Evolutionary conservation across 768 basidiomycete species (phyloP).

Genomic region (Fomitopsis serialis): DNA sequence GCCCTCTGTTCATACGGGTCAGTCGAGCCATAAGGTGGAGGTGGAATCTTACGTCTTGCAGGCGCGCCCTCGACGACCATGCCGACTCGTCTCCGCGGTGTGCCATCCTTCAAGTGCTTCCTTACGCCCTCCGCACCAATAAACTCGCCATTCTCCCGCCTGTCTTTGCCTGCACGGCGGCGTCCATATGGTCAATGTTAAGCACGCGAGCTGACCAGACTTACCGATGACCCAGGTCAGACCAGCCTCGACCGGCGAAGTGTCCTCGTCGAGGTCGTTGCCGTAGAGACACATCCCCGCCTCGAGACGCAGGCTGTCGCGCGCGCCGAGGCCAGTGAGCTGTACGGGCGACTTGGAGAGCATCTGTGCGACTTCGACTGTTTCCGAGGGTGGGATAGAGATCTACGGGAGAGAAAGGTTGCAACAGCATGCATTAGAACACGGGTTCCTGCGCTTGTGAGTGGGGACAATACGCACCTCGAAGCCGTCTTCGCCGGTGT

Average conservation of each 20-base stretch:
- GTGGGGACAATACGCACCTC: conserved; percentile 48
- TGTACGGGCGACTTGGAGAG: conserved; percentile 66
- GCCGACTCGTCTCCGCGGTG: conserved; percentile 74
- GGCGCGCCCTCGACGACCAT: conserved; percentile 80
- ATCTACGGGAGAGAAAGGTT: conserved; percentile 59
- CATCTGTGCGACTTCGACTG: conserved; percentile 60
- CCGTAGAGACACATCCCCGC: conserved; percentile 98
- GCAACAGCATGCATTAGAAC: neutral
- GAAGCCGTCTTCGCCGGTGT: conserved; percentile 98
- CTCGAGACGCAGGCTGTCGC: conserved; percentile 92
- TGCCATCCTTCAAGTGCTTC: conserved; percentile 75
- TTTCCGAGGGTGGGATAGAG: conserved; percentile 77
- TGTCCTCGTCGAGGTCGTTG: conserved; percentile 84
- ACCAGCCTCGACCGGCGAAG: conserved; percentile 86
- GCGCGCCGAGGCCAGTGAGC: conserved; percentile 84
- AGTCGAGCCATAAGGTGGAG: conserved; percentile 3
- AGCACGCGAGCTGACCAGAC: conserved; percentile 14
- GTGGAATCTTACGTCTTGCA: conserved; percentile 60
- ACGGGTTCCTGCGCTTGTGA: neutral
- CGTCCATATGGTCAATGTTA: neutral
- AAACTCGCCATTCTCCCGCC: conserved; percentile 65
- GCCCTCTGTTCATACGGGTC: conserved; percentile 48
- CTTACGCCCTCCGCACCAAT: conserved; percentile 74
- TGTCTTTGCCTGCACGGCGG: conserved; percentile 67
- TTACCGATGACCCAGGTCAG: conserved; percentile 89